phyloP scores from a whole-genome alignment of 1,284 basidiomycete genomes.

The Leucoagaricus sp. region DNA sequence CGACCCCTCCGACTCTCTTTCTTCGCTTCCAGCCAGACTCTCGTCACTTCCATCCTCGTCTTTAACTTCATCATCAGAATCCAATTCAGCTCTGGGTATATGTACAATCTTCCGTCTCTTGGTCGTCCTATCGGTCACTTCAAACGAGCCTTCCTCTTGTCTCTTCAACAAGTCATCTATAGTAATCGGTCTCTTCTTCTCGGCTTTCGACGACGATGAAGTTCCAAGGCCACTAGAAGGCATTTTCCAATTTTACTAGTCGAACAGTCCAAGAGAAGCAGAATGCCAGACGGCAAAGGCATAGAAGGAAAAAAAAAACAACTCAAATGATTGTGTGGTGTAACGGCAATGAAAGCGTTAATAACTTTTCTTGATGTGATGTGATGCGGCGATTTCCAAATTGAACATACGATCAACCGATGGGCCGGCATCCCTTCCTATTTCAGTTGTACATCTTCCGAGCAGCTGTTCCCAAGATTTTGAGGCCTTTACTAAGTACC shows the following conservation, averaged over 20 bases:
- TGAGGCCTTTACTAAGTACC: too few relatives aligned
- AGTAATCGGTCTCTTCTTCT: slow-evolving; percentile 34
- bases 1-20: slow-evolving; percentile 6
- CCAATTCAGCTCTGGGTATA: background rate
- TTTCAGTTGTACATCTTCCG: background rate
- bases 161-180: slow-evolving; percentile 39
- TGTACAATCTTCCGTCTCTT: slow-evolving; percentile 11
- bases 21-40: background rate
- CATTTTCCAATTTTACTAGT: background rate
- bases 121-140: background rate
- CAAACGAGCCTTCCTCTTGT: slow-evolving; percentile 14
- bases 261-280: background rate
- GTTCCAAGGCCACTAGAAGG: background rate
- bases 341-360: background rate
- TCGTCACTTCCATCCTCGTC: background rate
- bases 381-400: background rate
- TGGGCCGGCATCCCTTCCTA: background rate
- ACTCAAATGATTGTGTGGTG: background rate
- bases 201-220: background rate
- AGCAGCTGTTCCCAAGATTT: background rate
- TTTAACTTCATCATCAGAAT: slow-evolving; percentile 8
- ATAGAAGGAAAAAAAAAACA: background rate
- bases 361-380: background rate
- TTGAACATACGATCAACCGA: background rate
- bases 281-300: background rate